Evolutionary conservation across 495 filamentous ascomycete species (phyloP).

Genomic region (Staphylotrichum longicolle): DNA sequence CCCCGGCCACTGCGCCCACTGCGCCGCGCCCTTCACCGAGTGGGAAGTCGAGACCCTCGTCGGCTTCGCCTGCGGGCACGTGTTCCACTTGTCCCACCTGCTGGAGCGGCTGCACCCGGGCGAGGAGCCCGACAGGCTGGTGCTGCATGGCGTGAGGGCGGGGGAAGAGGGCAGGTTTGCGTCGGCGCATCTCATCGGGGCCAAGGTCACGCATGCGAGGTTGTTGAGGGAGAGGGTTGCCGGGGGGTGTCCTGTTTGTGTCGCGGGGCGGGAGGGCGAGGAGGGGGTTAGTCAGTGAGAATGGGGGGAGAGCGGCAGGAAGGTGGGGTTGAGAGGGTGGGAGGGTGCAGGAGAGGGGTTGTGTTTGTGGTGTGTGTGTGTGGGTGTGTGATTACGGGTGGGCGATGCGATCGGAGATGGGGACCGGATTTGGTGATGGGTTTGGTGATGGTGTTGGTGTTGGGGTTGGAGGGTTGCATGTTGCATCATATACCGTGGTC

Average conservation of each 20-base stretch:
- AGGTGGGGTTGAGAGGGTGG: neutral
- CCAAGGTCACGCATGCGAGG: constrained; percentile 86
- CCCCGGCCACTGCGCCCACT: constrained; percentile 61
- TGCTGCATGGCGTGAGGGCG: constrained; percentile 33
- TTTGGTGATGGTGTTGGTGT: too few species aligned
- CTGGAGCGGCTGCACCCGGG: constrained; percentile 51
- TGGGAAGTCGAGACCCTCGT: constrained; percentile 75
- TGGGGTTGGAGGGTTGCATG: too few species aligned
- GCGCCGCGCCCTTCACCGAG: constrained; percentile 57
- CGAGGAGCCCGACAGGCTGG: constrained; percentile 30
- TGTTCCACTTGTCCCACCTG: constrained; percentile 84
- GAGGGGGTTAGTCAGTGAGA: neutral
- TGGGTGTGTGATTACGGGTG: too few species aligned
- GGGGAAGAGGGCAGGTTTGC: constrained; percentile 35
- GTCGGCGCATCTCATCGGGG: constrained; percentile 54
- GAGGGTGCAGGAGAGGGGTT: neutral
- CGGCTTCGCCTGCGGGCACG: constrained; percentile 87
- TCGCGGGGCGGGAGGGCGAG: constrained; percentile 15
- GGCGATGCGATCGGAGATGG: too few species aligned
- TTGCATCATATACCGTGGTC: too few species aligned
- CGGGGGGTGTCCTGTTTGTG: constrained; percentile 69
- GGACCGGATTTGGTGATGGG: too few species aligned
- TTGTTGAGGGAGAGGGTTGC: constrained; percentile 68
- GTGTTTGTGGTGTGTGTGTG: neutral
- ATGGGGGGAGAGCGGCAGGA: neutral